phyloP scores from a whole-genome alignment of 352 stramenopile species.

The Phytophthora europaea region DNA sequence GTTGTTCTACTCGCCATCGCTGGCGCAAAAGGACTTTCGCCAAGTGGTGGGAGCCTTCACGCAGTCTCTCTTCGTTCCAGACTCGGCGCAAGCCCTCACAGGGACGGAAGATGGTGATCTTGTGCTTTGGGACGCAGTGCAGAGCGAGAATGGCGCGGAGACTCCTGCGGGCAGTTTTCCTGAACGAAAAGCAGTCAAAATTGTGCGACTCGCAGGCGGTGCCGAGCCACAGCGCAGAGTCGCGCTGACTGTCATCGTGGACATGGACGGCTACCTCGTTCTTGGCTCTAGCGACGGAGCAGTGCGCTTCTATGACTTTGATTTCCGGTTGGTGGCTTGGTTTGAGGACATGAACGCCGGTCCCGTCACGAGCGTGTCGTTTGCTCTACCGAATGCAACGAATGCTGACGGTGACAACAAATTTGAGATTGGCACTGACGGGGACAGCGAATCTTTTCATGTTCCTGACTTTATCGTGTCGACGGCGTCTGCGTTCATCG shows the following conservation, averaged over 20 bases:
- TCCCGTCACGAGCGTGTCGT: constrained; percentile 90
- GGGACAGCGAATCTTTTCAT: constrained; percentile 63
- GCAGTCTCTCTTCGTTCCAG: constrained; percentile 89
- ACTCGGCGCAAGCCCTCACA: constrained; percentile 87
- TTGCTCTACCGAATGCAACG: constrained; percentile 49
- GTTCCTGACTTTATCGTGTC: constrained; percentile 94
- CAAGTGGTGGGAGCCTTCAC: constrained; percentile 88
- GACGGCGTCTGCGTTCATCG: constrained; percentile 89
- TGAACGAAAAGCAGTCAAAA: constrained; percentile 87
- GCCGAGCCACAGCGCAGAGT: constrained; percentile 62
- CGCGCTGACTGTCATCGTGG: constrained; percentile 64
- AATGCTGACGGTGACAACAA: constrained; percentile 36
- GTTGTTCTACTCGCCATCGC: constrained; percentile 86
- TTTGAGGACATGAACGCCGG: constrained; percentile 95
- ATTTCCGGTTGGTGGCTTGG: constrained; percentile 94
- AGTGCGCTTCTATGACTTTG: constrained; percentile 95
- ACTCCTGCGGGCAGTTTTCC: constrained; percentile 43
- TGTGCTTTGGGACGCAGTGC: constrained; percentile 88
- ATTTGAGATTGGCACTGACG: constrained; percentile 10
- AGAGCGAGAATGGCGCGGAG: constrained; percentile 33
- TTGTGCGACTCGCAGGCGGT: constrained; percentile 74
- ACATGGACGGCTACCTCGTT: constrained; percentile 93
- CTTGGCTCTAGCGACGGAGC: constrained; percentile 90
- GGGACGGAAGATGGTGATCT: constrained; percentile 89
- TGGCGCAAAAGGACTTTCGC: constrained; percentile 86